Conservation (phyloP, 2,329 filamentous ascomycete genomes). For the Thelonectria olida region DNA sequence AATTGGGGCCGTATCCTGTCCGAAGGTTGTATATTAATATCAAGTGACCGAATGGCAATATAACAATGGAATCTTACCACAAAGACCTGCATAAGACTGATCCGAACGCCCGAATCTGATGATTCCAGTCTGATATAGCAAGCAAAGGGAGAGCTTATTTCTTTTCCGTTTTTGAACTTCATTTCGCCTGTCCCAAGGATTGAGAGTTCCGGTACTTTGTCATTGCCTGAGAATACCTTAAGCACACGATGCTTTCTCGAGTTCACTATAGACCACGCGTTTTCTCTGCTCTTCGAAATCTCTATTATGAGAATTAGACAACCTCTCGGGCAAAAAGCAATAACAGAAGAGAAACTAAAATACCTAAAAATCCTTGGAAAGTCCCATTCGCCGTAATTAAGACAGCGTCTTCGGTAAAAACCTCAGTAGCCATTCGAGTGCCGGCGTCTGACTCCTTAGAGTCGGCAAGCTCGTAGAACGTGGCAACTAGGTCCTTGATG, state of each 20-base stretch:
- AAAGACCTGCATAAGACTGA: neutral
- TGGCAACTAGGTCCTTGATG: neutral
- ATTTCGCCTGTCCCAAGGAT: neutral
- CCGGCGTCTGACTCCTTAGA: neutral
- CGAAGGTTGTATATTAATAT: no score
- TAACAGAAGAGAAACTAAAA: neutral
- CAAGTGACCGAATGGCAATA: no score
- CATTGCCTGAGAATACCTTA: neutral
- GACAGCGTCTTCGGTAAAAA: neutral
- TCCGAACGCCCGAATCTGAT: neutral
- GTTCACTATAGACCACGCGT: neutral
- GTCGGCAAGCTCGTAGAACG: neutral
- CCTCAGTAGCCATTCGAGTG: neutral
- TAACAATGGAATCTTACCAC: neutral
- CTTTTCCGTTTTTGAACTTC: neutral
- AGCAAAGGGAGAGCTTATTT: neutral
- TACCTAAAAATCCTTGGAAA: neutral
- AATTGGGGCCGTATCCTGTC: no score
- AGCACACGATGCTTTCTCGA: neutral
- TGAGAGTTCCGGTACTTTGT: neutral
- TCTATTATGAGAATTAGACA: neutral
- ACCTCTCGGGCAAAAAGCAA: no score
- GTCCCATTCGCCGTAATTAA: neutral
- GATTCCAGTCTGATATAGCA: neutral
- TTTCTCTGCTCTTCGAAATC: neutral